Evolutionary conservation across 2,329 filamentous ascomycete species (phyloP), one percentile per base, ranked within the genome.

Genomic region (Ampelomyces quisqualis): DNA sequence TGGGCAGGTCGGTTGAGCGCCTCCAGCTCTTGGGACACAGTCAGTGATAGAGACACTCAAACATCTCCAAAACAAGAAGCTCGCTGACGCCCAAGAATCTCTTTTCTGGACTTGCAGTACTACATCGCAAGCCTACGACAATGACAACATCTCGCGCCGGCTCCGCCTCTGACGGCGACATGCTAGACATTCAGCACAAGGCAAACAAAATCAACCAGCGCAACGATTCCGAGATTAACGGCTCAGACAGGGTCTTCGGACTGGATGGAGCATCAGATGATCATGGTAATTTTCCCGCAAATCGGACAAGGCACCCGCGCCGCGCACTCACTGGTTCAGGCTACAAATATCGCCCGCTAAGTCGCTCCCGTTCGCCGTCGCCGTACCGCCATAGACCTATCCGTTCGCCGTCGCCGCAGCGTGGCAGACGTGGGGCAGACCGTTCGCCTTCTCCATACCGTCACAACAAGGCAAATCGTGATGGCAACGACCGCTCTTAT

Each of bases 11-110:
- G 47, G 49, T 51, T 38, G 47, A 55, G 43, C 50, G 41, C 50
- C 52, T 47, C 45, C n/a, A 17, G 49, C 45, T 49, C 55, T 37
- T 46, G 55, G 57, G 59, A 60, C 53, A 60, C 59, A 67, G 62
- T 67, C 61, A 67, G 64, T 67, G 57, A 58, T 52, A 62, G 54
- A 60, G 58, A 57, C 54, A 59, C 53, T 62, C 49, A 52, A 46
- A 43, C 51, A 44, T 47, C 44, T 35, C 46, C 37, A 37, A 49
- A 50, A 41, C 29, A 58, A 64, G 54, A 61, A 59, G 51, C 51
- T 55, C 43, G 52, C 62, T 67, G 60, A 65, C 61, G 46, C 56
- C 45, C 49, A 47, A 49, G 46, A 51, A 27, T 32, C 34, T 24
- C 23, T 36, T 34, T 28, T 45, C 39, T 43, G 38, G 24, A 29